These are phyloP conservation scores for Aaosphaeria arxii DNA, from an alignment of 2,329 filamentous ascomycete genomes.

Conservation along the genomic window DNA sequence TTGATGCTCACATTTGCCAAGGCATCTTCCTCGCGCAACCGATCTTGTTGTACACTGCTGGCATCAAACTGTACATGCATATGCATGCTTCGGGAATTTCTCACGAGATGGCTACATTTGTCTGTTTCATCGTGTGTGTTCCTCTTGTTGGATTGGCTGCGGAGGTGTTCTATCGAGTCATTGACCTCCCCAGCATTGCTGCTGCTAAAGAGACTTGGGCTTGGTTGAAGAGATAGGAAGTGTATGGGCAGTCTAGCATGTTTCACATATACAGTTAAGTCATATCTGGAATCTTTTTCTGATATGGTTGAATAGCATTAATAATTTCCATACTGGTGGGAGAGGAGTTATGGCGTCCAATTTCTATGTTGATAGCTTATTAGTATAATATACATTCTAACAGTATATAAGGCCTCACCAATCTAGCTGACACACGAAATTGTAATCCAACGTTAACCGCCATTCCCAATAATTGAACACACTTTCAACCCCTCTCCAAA, in stretches of 20 bases:
- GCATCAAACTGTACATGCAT: conserved; percentile 45
- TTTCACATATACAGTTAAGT: too few species aligned
- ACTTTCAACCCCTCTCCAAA: too few species aligned
- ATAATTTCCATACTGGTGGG: too few species aligned
- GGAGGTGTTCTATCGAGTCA: conserved; percentile 27
- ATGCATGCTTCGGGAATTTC: conserved; percentile 13
- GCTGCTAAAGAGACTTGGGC: conserved; percentile 18
- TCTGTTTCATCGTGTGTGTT: conserved; percentile 22
- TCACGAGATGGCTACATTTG: conserved; percentile 12
- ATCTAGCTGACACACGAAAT: too few species aligned
- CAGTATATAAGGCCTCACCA: too few species aligned
- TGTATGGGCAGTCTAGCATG: background rate
- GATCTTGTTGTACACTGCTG: conserved; percentile 41
- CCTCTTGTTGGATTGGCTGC: conserved; percentile 14
- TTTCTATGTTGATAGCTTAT: too few species aligned
- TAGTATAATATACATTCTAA: too few species aligned
- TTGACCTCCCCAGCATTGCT: conserved; percentile 32
- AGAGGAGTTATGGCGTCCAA: too few species aligned
- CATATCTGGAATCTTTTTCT: too few species aligned
- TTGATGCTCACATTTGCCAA: conserved; percentile 14
- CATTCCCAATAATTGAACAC: too few species aligned
- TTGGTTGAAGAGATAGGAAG: conserved; percentile 18
- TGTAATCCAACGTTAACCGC: too few species aligned
- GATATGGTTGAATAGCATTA: too few species aligned
- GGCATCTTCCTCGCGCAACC: conserved; percentile 43